A percentile compares a stretch with the other conserved stretches of the same genome.
Conservation (phyloP, 225 moss, liverwort and hornwort species). For the Polytrichum commune region DNA sequence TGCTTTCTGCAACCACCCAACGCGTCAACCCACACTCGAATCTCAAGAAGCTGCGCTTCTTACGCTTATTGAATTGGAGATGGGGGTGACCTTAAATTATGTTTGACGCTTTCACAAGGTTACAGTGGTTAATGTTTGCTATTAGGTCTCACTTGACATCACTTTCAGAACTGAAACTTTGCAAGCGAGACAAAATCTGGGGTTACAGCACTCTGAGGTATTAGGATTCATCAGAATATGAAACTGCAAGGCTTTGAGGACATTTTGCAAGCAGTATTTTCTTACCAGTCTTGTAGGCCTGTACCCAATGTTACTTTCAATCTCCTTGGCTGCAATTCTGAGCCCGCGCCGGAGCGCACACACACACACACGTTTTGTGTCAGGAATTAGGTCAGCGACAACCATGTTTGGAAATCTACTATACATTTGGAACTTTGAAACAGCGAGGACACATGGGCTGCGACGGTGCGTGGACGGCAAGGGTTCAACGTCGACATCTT, state of each 20-base stretch:
- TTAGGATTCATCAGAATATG: too few species aligned
- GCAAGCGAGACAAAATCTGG: not conserved
- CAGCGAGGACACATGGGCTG: too few species aligned
- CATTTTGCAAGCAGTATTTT: not conserved
- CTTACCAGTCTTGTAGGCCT: conserved; percentile 40
- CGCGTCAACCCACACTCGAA: not conserved
- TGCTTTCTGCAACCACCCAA: not conserved
- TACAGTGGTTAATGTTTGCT: not conserved
- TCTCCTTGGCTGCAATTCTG: conserved; percentile 51
- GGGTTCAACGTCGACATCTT: too few species aligned
- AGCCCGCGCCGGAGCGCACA: too few species aligned
- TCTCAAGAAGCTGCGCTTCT: not conserved
- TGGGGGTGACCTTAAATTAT: too few species aligned
- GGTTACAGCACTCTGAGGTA: too few species aligned
- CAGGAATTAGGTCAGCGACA: too few species aligned
- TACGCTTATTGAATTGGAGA: not conserved
- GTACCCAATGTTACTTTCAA: conserved; percentile 28
- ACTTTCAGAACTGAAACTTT: not conserved
- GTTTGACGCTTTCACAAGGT: not conserved
- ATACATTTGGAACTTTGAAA: too few species aligned
- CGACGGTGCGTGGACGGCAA: too few species aligned
- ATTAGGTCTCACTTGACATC: too few species aligned
- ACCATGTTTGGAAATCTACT: too few species aligned
- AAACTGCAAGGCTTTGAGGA: not conserved
- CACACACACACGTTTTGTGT: too few species aligned